Evolutionary conservation across 164 flowering plant species (phyloP).

Genomic region (Piper betle): DNA sequence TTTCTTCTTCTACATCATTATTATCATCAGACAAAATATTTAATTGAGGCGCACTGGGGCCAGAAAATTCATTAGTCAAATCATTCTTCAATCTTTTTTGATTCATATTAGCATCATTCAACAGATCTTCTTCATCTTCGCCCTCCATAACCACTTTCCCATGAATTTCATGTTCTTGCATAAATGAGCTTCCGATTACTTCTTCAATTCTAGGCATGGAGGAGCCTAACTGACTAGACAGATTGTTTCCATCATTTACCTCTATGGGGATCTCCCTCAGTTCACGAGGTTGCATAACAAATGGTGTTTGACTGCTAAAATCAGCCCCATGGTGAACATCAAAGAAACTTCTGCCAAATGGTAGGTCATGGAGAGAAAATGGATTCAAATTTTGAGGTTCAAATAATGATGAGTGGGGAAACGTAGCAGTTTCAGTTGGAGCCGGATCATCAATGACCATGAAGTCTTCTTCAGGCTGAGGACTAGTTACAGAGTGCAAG

Average conservation of each 20-base stretch:
- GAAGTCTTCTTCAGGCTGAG: conserved; percentile 37
- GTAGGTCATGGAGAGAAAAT: conserved; percentile 47
- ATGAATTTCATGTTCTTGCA: conserved; percentile 32
- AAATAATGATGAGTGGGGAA: conserved; percentile 26
- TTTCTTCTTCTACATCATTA: conserved; percentile 90
- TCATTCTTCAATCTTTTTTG: conserved; percentile 6
- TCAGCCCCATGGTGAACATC: conserved; percentile 24
- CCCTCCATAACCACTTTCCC: conserved; percentile 57
- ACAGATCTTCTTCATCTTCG: conserved; percentile 39
- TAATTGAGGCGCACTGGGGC: conserved; percentile 46
- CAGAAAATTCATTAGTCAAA: conserved; percentile 10
- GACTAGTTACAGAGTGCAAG: conserved; percentile 16
- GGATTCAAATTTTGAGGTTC: conserved; percentile 33
- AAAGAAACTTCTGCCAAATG: conserved; percentile 27
- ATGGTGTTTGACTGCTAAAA: conserved; percentile 24
- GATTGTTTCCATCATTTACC: conserved; percentile 45
- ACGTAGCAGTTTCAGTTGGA: conserved; percentile 17
- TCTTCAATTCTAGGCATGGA: conserved; percentile 51
- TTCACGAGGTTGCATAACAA: conserved; percentile 78
- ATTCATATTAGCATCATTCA: conserved; percentile 13
- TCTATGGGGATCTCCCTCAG: conserved; percentile 87
- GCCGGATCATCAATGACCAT: conserved; percentile 77
- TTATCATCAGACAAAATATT: conserved; percentile 29
- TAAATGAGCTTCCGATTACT: conserved; percentile 39
- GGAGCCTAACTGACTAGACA: conserved; percentile 32